A percentile compares a stretch with the other conserved stretches of the same genome.
Conservation (phyloP, 176 grass and related monocot genomes). For the bread wheat (Triticum aestivum) region IWGSC_CS_RefSeq_v2.1 NC_057811.1:346341727-346342226, state of each 20-base stretch:
- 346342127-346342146: no score
- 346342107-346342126: background rate
- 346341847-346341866: background rate
- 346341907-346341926: background rate
- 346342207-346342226: background rate
- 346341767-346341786: slow-evolving; percentile 45
- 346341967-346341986: no score
- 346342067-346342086: background rate
- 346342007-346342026: background rate
- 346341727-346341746: background rate
- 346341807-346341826: background rate
- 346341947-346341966: background rate
- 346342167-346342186: background rate
- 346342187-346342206: background rate
- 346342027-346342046: background rate
- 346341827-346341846: background rate
- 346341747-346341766: background rate
- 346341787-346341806: slow-evolving; percentile 44
- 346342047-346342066: background rate
- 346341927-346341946: background rate
- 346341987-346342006: background rate
- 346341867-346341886: no score
- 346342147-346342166: background rate
- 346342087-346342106: background rate
- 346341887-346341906: no score